Evolutionary conservation across 192 early-diverging fungal genomes (phyloP).

Genomic region (Pilaira anomala): DNA sequence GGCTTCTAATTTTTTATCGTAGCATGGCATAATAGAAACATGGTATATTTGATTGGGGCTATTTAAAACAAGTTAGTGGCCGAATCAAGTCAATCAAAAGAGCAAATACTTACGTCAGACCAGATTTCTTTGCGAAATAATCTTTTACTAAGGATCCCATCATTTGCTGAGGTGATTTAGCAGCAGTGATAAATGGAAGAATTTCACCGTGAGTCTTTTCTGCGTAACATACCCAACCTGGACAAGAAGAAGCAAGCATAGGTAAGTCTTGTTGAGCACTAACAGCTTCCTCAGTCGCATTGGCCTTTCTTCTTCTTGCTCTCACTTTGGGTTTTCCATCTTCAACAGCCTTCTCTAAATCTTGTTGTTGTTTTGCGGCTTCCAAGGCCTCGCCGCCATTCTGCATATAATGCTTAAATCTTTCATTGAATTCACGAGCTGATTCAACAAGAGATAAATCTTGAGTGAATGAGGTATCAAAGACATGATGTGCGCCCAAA

Average conservation of each 20-base stretch:
- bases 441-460: constrained; percentile 84
- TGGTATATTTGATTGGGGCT: constrained; percentile 84
- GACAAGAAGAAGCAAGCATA: constrained; percentile 64
- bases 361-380: constrained; percentile 34
- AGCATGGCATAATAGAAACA: constrained; percentile 96
- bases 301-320: constrained; percentile 20
- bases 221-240: constrained; percentile 98
- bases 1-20: constrained; percentile 98
- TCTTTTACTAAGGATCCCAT: constrained; percentile 94
- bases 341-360: constrained; percentile 15
- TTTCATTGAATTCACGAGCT: constrained; percentile 84
- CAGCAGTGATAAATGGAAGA: constrained; percentile 82
- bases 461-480: constrained; percentile 87
- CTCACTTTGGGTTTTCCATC: constrained; percentile 26
- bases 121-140: constrained; percentile 66
- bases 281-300: constrained; percentile 32
- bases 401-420: constrained; percentile 51
- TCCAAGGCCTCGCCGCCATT: constrained; percentile 28
- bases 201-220: constrained; percentile 95
- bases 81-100: neutral
- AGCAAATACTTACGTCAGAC: constrained; percentile 34
- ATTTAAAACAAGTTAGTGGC: neutral
- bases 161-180: constrained; percentile 96
- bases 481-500: constrained; percentile 81
- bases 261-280: constrained; percentile 39